Evolutionary conservation across 257 asterid genomes (phyloP), one percentile per base, ranked within the genome.

Genomic region (Mitragyna speciosa): DNA sequence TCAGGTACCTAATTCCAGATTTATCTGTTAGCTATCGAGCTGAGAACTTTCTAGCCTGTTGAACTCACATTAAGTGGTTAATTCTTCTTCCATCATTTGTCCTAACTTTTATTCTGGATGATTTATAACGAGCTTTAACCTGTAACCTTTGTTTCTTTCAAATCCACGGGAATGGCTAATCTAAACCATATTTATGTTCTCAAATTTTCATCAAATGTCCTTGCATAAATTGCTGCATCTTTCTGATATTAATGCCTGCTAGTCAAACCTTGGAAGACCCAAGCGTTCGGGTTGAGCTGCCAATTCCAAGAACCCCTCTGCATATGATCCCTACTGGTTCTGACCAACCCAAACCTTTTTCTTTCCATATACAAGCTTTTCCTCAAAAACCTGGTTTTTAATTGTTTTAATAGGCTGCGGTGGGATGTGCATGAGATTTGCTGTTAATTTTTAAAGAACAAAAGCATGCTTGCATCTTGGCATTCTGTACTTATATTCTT

Each of bases 1-100:
- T 85, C 97, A 92, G 96, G 97, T 89, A 79, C n/a, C 24, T 7
- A 12, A 30, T 58, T 70, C 64, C 58, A 6, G 20, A 31, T 69
- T 33, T 56, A 19, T 73, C 16, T 48, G 3, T 17, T 48, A 65
- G 28, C 26, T 65, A 45, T 26, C 10, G 61, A 72, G 33, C 24
- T 28, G 36, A 71, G 54, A 63, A 45, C 61, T 73, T 63, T 64
- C 39, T 31, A 28, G 7, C 5, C 59, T 16, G n/a, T 15, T 63
- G 54, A 33, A 12, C 20, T 71, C 45, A 65, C 36, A 19, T 17
- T 30, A n/a, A 30, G 19, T 19, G 41, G 19, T 20, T 20, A 6
- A 20, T 68, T 43, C 28, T 30, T 30, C 39, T 51, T 30, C 39
- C 51, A 45, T 26, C 0, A 5, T 31, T 76, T 20, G 33, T 19